Conservation (phyloP, 75 land plant species). For the Chamaecyparis obtusa region DNA sequence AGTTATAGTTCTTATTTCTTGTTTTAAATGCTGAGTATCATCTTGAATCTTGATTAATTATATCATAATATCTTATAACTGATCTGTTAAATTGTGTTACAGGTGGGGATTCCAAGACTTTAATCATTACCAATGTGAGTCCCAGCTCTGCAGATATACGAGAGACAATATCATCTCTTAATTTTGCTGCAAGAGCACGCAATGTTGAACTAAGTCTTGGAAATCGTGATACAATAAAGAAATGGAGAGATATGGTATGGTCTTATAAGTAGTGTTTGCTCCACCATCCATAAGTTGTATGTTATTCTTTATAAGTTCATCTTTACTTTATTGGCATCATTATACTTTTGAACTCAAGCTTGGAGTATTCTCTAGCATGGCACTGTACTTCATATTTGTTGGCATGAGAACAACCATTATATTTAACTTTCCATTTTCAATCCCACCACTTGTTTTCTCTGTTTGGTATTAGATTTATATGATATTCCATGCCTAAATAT, state of each 20-base stretch:
- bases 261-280: neutral
- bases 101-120: slow-evolving; percentile 87
- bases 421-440: neutral
- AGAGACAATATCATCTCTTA: slow-evolving; percentile 82
- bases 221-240: slow-evolving; percentile 92
- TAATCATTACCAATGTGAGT: slow-evolving; percentile 77
- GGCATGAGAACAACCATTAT: neutral
- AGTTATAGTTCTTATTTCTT: neutral
- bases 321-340: neutral
- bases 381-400: neutral
- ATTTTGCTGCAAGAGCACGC: slow-evolving; percentile 86
- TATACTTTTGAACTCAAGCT: neutral
- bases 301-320: neutral
- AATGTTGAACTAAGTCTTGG: slow-evolving; percentile 90
- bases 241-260: slow-evolving; percentile 94
- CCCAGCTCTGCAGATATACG: slow-evolving; percentile 67
- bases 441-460: neutral
- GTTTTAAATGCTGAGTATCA: neutral
- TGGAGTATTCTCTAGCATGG: neutral
- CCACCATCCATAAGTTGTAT: neutral
- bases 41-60: neutral
- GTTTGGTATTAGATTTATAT: neutral
- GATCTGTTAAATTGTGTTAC: neutral
- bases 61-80: neutral
- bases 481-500: neutral